Evolutionary conservation across 148 eudicot species (phyloP).

Genomic region (Silene latifolia): DNA sequence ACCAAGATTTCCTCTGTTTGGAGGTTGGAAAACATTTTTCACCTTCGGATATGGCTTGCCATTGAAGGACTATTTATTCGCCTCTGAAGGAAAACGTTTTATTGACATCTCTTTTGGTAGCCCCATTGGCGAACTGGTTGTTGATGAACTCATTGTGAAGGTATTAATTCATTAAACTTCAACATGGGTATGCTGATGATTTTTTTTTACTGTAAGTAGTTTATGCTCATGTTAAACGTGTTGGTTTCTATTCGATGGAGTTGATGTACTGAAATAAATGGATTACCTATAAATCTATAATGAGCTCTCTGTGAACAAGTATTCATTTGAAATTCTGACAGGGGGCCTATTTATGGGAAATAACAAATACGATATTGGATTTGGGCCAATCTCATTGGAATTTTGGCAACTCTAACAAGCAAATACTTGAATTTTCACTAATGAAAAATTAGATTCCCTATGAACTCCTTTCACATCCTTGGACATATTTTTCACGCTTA

Average conservation of each 20-base stretch:
- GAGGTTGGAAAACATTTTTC: constrained; percentile 92
- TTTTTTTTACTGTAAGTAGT: neutral
- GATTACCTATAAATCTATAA: neutral
- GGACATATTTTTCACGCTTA: neutral
- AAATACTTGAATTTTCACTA: no score
- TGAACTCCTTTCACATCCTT: neutral
- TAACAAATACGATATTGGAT: neutral
- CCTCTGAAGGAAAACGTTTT: constrained; percentile 73
- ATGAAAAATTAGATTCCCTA: neutral
- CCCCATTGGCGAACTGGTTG: constrained; percentile 67
- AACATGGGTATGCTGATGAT: neutral
- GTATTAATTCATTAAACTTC: constrained; percentile 36
- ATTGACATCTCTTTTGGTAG: constrained; percentile 68
- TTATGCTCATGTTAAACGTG: neutral
- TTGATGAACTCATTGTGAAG: constrained; percentile 80
- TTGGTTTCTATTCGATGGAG: neutral
- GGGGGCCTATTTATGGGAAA: neutral
- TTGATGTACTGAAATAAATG: neutral
- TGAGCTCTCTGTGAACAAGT: neutral
- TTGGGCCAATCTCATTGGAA: no score
- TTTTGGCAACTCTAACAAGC: no score
- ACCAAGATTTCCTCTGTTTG: constrained; percentile 93
- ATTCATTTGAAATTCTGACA: neutral
- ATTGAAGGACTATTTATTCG: constrained; percentile 76
- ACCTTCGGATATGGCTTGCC: constrained; percentile 94